These are phyloP conservation scores for Wickerhamomyces mucosus DNA, from an alignment of 805 yeast genomes.

Conservation along the genomic window DNA sequence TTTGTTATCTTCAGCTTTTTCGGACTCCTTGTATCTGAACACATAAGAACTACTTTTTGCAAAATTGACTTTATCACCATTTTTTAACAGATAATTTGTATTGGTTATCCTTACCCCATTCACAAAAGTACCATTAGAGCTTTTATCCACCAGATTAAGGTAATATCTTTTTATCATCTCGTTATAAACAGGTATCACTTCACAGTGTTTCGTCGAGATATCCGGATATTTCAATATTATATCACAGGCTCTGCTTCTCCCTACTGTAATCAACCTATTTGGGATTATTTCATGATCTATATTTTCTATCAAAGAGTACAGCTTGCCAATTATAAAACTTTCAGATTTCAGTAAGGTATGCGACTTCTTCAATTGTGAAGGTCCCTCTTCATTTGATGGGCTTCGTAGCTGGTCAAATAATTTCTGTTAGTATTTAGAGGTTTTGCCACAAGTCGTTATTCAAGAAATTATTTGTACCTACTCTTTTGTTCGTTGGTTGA, in stretches of 20 bases:
- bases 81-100: constrained; percentile 38
- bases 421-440: neutral
- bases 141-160: constrained; percentile 42
- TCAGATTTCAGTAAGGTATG: neutral
- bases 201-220: constrained; percentile 59
- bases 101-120: constrained; percentile 44
- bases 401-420: neutral
- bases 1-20: constrained; percentile 8
- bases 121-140: constrained; percentile 57
- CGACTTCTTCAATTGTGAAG: neutral
- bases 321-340: neutral
- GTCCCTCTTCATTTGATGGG: neutral
- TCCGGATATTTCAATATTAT: constrained; percentile 44
- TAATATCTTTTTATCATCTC: constrained; percentile 24
- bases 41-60: constrained; percentile 44
- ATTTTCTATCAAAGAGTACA: too few species aligned
- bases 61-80: constrained; percentile 56
- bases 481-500: constrained; percentile 5
- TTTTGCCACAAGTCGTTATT: neutral
- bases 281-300: neutral
- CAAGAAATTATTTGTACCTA: constrained; percentile 3
- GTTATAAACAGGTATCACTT: constrained; percentile 33
- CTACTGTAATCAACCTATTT: constrained; percentile 24
- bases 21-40: constrained; percentile 30
- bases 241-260: constrained; percentile 55